A percentile compares a stretch with the other conserved stretches of the same genome.
phyloP scores from a whole-genome alignment of 2,329 filamentous ascomycete genomes.

The Penicillium sclerotigenum region DNA sequence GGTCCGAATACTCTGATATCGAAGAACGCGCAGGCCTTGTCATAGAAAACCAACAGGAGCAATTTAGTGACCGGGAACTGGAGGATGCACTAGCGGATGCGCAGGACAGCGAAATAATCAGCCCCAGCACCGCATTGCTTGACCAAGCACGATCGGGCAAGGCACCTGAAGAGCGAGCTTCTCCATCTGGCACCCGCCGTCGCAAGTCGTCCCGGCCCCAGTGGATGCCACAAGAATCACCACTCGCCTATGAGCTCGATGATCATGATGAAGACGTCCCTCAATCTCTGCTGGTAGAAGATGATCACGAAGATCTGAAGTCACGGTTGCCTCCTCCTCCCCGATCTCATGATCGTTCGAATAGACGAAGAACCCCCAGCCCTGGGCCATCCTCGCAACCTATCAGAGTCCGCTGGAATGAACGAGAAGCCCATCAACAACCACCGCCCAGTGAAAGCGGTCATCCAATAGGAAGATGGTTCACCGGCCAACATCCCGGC shows the following conservation, averaged over 20 bases:
- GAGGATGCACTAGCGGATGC: conserved; percentile 55
- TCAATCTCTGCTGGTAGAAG: conserved; percentile 60
- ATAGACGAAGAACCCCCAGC: conserved; percentile 23
- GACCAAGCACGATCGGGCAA: conserved; percentile 30
- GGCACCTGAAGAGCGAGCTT: conserved; percentile 12
- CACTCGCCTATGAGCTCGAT: conserved; percentile 39
- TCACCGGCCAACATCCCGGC: conserved; percentile 31
- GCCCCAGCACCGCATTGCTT: conserved; percentile 43
- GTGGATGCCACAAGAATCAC: conserved; percentile 30
- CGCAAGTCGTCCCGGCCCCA: conserved; percentile 31
- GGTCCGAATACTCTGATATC: conserved; percentile 45
- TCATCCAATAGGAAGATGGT: conserved; percentile 25
- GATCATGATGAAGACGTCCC: conserved; percentile 63
- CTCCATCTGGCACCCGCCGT: conserved; percentile 22
- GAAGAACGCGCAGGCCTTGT: conserved; percentile 49
- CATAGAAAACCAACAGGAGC: conserved; percentile 48
- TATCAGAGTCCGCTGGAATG: conserved; percentile 51
- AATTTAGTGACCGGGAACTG: conserved; percentile 56
- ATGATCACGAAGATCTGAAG: conserved; percentile 36
- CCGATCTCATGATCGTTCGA: conserved; percentile 26
- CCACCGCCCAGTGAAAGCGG: conserved; percentile 18
- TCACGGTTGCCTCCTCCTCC: conserved; percentile 40
- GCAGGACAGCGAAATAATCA: conserved; percentile 47
- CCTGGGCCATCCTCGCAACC: conserved; percentile 43
- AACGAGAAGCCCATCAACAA: conserved; percentile 46